Base-by-base conservation (phyloP, 2,329 filamentous ascomycete species). In the Drechslerella coelobrocha region DNA sequence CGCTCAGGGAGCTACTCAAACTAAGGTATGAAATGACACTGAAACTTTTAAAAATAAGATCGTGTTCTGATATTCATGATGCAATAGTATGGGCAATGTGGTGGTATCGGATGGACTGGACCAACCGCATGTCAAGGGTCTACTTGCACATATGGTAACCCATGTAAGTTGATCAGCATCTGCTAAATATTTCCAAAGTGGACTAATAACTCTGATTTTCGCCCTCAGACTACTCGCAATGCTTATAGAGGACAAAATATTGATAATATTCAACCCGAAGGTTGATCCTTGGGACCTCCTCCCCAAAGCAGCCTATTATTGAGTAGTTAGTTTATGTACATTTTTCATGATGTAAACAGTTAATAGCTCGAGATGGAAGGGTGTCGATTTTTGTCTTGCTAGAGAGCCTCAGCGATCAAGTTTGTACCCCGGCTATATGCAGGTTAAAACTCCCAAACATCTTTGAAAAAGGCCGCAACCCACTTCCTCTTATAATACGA, bases 81-180 rank as follows among this genome's bases (percentile, higher is more conserved):
- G 39, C 4, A 3, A 48, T 27, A 62, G 59, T 62, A 19, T 8
- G 59, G 59, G 34, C 59, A 62, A 55, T 62, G 59, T 21, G 59
- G 59, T n/a, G 59, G 59, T 10, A 62, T 62, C 17, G 59, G 59
- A 8, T 62, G 59, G 59, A 62, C 59, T 9, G 59, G 59, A 5
- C 59, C 59, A 26, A 62, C 59, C 5, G 27, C 17, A 12, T 62
- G 59, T 24, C 24, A 24, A 54, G 59, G 37, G 9, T 62, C 59
- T 19, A 55, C 39, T 48, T 62, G 59, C 50, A 24, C 27, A 17
- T 62, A 47, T 47, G 53, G 48, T 26, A 62, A 62, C 50, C 59
- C 59, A 23, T 62, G 59, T 62, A 54, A 62, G 59, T 53, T 23
- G 23, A 45, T 14, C 17, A 23, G 39, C 21, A 56, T 29, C 47